Percentiles rank a stretch among this genome's conserved stretches.
Evolutionary conservation across 2,329 filamentous ascomycete species (phyloP).

Genomic region (Talaromyces funiculosus): DNA sequence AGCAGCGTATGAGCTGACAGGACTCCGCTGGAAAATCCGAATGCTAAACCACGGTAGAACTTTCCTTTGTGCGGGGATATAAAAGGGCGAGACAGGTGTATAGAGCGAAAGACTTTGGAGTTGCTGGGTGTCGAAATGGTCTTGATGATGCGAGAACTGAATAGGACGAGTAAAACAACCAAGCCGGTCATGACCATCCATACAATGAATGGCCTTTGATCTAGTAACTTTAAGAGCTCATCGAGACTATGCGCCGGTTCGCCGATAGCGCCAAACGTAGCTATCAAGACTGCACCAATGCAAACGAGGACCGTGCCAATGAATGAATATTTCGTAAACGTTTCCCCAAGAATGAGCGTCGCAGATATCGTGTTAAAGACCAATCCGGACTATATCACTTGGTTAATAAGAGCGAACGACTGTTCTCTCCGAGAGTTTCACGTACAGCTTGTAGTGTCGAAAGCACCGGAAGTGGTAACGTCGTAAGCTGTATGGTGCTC

Average conservation of each 20-base stretch:
- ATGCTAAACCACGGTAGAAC: slow-evolving; percentile 74
- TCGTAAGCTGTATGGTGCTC: slow-evolving; percentile 96
- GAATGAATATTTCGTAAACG: slow-evolving; percentile 90
- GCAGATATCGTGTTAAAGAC: slow-evolving; percentile 99
- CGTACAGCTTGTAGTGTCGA: slow-evolving; percentile 81
- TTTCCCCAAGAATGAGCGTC: slow-evolving; percentile 83
- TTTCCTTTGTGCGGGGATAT: slow-evolving; percentile 59
- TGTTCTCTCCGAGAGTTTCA: background rate
- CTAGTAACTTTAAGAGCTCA: slow-evolving; percentile 72
- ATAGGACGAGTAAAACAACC: slow-evolving; percentile 63
- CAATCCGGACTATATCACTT: slow-evolving; percentile 60
- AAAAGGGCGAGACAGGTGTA: slow-evolving; percentile 38
- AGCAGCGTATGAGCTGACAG: slow-evolving; percentile 89
- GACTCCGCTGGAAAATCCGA: slow-evolving; percentile 85
- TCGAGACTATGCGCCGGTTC: slow-evolving; percentile 84
- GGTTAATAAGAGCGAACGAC: background rate
- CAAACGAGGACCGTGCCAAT: slow-evolving; percentile 85
- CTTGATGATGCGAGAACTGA: slow-evolving; percentile 48
- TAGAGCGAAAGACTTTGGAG: slow-evolving; percentile 35
- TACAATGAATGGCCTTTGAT: slow-evolving; percentile 67
- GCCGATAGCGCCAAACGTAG: slow-evolving; percentile 86
- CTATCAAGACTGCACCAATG: slow-evolving; percentile 82
- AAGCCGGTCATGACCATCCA: slow-evolving; percentile 83
- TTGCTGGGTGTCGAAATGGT: slow-evolving; percentile 29
- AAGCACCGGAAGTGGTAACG: slow-evolving; percentile 84